These are phyloP conservation scores for Veloporphyrellus conicus DNA, from an alignment of 1,284 basidiomycete genomes.

Conservation along the genomic window DNA sequence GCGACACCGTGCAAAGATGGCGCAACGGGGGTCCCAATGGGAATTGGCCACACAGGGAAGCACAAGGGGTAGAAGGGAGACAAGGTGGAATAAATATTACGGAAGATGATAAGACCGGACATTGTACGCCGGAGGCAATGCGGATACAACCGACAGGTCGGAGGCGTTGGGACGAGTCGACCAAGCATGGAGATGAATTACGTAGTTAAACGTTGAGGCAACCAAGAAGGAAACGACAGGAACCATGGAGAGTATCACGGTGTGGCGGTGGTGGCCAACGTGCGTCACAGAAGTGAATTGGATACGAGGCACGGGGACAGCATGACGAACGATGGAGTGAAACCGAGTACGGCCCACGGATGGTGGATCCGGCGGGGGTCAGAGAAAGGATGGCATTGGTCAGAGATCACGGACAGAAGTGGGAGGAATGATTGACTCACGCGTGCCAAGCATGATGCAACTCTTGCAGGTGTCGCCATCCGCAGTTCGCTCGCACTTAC, in stretches of 20 bases:
- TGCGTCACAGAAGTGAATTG: conserved; percentile 2
- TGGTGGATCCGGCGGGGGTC: conserved; percentile 8
- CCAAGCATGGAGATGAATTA: conserved; percentile 8
- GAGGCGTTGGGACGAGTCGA: conserved; percentile 3
- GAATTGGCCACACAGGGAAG: conserved; percentile 2
- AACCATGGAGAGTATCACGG: neutral
- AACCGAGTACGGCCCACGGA: conserved; percentile 1
- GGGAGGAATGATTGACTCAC: conserved; percentile 41
- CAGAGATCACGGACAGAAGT: conserved; percentile 6
- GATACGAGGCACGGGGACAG: conserved; percentile 2
- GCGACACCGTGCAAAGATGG: neutral
- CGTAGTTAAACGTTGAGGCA: conserved; percentile 14
- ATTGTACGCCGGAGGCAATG: conserved; percentile 9
- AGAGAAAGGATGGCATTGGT: conserved; percentile 9
- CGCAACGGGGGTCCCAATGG: neutral
- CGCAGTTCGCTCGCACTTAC: conserved; percentile 28
- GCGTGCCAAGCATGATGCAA: conserved; percentile 64
- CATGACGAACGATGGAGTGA: neutral
- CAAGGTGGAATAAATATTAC: conserved; percentile 15
- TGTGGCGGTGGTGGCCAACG: neutral
- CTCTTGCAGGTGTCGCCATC: conserved; percentile 47
- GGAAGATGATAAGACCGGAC: conserved; percentile 13
- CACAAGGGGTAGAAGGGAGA: conserved; percentile 3
- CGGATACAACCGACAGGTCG: conserved; percentile 3
- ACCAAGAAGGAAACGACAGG: conserved; percentile 7